A percentile compares a stretch with the other conserved stretches of the same genome.
These are phyloP conservation scores for Aotearoamyces nothofagi DNA, from an alignment of 2,329 filamentous ascomycete species.

Conservation along the genomic window DNA sequence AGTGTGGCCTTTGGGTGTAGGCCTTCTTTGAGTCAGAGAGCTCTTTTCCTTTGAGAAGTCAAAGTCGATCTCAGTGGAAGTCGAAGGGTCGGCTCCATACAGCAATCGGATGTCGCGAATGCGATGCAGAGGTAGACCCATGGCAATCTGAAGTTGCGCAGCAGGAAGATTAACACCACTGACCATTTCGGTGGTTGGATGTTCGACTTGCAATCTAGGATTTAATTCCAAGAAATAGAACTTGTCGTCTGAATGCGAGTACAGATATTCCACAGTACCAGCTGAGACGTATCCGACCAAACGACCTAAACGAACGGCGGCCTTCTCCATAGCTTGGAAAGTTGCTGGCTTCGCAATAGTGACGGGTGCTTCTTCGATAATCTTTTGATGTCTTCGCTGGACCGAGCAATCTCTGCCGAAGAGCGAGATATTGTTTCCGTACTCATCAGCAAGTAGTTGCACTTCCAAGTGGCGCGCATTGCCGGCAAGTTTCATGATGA, in stretches of 20 bases:
- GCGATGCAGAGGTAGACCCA: constrained; percentile 92
- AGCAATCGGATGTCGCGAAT: constrained; percentile 92
- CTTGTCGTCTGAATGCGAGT: constrained; percentile 94
- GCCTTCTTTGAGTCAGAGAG: constrained; percentile 70
- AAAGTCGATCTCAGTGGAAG: constrained; percentile 81
- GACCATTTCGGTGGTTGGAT: constrained; percentile 98
- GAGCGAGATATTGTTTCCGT: constrained; percentile 98
- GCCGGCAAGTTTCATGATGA: constrained; percentile 99
- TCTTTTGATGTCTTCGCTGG: constrained; percentile 96
- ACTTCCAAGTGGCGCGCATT: constrained; percentile 96
- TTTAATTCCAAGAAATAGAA: constrained; percentile 99
- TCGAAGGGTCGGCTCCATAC: constrained; percentile 88
- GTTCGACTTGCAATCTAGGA: constrained; percentile 97
- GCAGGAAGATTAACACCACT: constrained; percentile 94
- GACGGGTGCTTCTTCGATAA: constrained; percentile 96
- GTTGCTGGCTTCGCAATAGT: constrained; percentile 83
- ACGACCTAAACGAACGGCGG: constrained; percentile 82
- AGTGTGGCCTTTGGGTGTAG: constrained; percentile 88
- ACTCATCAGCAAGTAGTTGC: constrained; percentile 93
- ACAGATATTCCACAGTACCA: constrained; percentile 96
- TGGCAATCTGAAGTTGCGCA: constrained; percentile 94
- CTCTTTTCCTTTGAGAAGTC: constrained; percentile 84
- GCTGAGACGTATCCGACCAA: constrained; percentile 97
- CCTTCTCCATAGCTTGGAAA: constrained; percentile 93
- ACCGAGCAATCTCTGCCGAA: constrained; percentile 98